Evolutionary conservation across 2,329 filamentous ascomycete genomes (phyloP), one percentile per base, ranked within the genome.

Genomic region (Neospermospora avenae): DNA sequence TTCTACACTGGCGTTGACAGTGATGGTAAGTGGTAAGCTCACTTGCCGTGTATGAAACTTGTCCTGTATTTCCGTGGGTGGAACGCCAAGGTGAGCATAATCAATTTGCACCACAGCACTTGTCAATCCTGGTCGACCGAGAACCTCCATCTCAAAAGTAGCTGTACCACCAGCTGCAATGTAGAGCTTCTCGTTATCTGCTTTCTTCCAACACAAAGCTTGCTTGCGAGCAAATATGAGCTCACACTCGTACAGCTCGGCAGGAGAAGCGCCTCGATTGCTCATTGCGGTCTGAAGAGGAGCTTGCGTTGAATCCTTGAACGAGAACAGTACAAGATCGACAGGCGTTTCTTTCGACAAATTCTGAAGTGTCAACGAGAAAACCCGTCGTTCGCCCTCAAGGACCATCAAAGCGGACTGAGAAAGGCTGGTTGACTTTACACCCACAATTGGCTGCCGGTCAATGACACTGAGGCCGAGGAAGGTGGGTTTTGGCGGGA

Each of bases 351-450:
- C 77, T 6, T 72, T 67, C 0, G 91, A 95, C 8, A 85, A 78
- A 66, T 99, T 99, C 66, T 89, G 84, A 14, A 98, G 77, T 0
- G 89, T 93, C 16, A 97, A 81, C 0, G 84, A 87, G 70, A 98
- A 96, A 0, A 79, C 78, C 67, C 86, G 87, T 22, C 83, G 84
- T 74, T 99, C 93, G 45, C 95, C 95, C 76, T 98, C 93, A 5
- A 99, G 80, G 11, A 99, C 82, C 92, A 96, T 97, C 37, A 96
- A 78, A 10, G 91, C 90, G 22, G 89, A 90, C 70, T 97, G 93
- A 0, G 89, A 84, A 1, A 97, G 80, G 13, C 88, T 91, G 3
- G 88, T 89, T 7, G 87, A 87, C 69, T 90, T 88, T 20, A 97
- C 81, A 3, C 86, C 77, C 3, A 98, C 77, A 3, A 90, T 76